phyloP scores from a whole-genome alignment of 129 eudicot species.

The Silybum marianum region DNA sequence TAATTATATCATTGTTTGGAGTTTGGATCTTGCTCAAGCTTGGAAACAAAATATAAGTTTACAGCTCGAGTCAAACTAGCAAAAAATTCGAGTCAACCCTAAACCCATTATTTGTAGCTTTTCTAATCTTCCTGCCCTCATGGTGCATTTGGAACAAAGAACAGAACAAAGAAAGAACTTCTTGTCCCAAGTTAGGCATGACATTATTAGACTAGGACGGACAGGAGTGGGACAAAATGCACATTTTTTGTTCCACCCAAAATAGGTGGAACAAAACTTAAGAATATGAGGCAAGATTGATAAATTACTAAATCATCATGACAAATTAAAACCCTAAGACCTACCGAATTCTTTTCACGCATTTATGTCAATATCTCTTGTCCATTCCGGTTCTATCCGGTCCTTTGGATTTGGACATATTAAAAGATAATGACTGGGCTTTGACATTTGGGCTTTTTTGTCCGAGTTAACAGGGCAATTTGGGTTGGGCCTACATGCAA shows the following conservation, averaged over 20 bases:
- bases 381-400: background rate
- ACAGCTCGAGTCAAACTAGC: background rate
- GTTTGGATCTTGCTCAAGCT: background rate
- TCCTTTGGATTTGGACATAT: background rate
- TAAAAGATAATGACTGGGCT: background rate
- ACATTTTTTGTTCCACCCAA: too few relatives aligned
- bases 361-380: background rate
- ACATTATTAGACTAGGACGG: background rate
- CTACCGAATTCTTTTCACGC: background rate
- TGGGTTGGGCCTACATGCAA: constrained; percentile 93
- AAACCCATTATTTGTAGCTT: background rate
- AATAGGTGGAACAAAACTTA: background rate
- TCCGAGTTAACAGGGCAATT: constrained; percentile 51
- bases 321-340: background rate
- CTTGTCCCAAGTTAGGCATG: background rate
- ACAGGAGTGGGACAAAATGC: background rate
- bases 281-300: too few relatives aligned
- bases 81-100: background rate
- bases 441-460: background rate
- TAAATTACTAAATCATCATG: too few relatives aligned
- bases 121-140: background rate
- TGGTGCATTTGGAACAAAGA: background rate
- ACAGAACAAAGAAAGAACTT: too few relatives aligned
- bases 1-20: background rate
- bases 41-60: background rate